A percentile compares a stretch with the other conserved stretches of the same genome.
Evolutionary conservation across 1,284 basidiomycete genomes (phyloP).

Genomic region (Heterobasidion occidentale): DNA sequence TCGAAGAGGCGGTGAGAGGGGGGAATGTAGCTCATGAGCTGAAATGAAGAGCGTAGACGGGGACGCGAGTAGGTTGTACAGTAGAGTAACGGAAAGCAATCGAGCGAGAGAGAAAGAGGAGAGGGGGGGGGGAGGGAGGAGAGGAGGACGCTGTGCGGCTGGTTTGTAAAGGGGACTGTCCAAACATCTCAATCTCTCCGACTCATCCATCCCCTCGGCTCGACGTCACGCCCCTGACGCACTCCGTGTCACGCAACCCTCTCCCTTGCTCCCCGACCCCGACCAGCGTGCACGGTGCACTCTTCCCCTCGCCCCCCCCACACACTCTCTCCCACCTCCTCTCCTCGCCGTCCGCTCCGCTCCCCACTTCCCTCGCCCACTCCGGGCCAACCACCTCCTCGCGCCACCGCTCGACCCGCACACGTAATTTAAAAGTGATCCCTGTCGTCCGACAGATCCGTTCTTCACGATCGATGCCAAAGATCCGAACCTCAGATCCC

Average conservation of each 20-base stretch:
- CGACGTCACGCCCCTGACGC: no score
- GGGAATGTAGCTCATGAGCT: conserved; percentile 1
- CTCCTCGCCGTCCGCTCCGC: neutral
- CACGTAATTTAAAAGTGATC: neutral
- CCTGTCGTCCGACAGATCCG: neutral
- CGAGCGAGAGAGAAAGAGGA: neutral
- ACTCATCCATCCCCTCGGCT: no score
- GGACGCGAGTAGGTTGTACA: neutral
- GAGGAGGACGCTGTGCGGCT: neutral
- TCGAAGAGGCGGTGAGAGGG: conserved; percentile 7
- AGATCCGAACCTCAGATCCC: conserved; percentile 16
- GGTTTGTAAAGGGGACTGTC: neutral
- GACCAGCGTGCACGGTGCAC: no score
- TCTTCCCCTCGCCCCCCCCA: neutral
- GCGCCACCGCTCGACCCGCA: neutral
- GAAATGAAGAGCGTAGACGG: neutral
- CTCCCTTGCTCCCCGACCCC: no score
- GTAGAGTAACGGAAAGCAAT: neutral
- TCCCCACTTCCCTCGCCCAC: conserved; percentile 1
- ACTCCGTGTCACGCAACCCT: no score
- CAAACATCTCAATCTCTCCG: no score
- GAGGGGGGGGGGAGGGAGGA: neutral
- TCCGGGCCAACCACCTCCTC: neutral
- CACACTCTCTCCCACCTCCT: neutral
- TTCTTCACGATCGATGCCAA: conserved; percentile 11